Percentiles rank a stretch among this genome's conserved stretches.
Conservation (phyloP, 2,329 filamentous ascomycete genomes). For the Aspergillus awamori region DNA sequence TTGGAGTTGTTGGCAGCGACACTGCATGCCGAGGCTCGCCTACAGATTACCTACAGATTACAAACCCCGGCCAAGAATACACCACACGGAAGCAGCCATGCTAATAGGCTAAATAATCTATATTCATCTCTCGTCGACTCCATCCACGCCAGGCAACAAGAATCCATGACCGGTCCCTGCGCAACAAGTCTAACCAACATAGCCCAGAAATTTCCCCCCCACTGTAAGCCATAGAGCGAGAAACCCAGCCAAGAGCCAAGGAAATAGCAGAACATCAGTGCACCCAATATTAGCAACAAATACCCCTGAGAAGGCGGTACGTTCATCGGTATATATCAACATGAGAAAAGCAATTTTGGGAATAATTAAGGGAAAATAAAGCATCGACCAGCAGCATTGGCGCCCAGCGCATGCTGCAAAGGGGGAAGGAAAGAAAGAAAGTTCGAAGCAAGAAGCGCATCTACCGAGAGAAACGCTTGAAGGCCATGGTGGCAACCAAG, state of each 20-base stretch:
- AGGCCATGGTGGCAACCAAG: conserved; percentile 44
- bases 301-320: conserved; percentile 1
- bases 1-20: not conserved
- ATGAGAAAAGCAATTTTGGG: not conserved
- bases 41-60: not conserved
- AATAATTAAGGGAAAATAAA: not conserved
- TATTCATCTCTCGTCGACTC: conserved; percentile 3
- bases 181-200: not conserved
- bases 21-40: not conserved
- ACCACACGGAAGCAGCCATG: not conserved
- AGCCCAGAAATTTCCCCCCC: not conserved
- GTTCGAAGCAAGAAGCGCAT: not conserved
- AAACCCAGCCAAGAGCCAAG: not conserved
- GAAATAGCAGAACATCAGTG: not conserved
- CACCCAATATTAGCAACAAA: conserved; percentile 2
- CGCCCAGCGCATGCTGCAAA: conserved; percentile 29
- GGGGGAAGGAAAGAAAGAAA: conserved; percentile 13
- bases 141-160: conserved; percentile 1
- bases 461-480: conserved; percentile 43
- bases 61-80: not conserved
- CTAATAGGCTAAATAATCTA: not conserved
- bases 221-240: not conserved
- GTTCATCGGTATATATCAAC: conserved; percentile 9
- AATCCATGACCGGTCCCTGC: not conserved
- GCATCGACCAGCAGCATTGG: conserved; percentile 11